Evolutionary conservation across 805 yeast species (phyloP), one percentile per base, ranked within the genome.

Genomic region (Vanderwaltozyma polyspora): DNA sequence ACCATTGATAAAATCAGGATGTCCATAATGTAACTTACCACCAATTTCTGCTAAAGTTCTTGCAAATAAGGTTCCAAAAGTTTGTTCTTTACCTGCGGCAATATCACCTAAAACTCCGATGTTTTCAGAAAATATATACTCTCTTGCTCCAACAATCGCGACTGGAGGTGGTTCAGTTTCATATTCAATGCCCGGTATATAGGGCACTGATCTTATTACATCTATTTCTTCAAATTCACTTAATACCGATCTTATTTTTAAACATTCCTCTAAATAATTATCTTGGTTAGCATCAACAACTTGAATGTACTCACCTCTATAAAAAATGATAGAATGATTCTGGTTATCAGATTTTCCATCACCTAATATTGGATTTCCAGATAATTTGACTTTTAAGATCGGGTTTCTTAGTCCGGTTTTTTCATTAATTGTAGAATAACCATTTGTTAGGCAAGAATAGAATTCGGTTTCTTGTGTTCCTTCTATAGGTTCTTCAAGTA

Each of bases 271-370:
- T 21, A 89, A 59, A 51, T 89, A 89, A 55, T 89, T 89, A 55
- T 89, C 97, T 62, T 89, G 97, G 48, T 89, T 89, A 1, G 97
- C 95, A 66, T 89, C 97, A 39, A 89, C 76, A 3, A 87, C 86
- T 62, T 89, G 96, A 43, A 89, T 79, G 53, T 86, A 87, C 52
- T 89, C 97, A 16, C 97, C 97, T 36, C 97, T 72, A 55, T 81
- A 79, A 59, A 82, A 89, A 11, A 87, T 76, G 26, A 89, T 55
- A 2, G 94, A 75, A 54, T 82, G 82, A 52, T 89, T 89, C 60
- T 89, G 97, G 55, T 89, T 89, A 55, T 89, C 97, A 12, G 95
- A 79, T 55, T 89, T 89, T 24, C 97, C 97, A 59, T 89, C 97
- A 19, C 97, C 97, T 29, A 87, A 63, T 34, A 89, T 89, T 10